A percentile compares a stretch with the other conserved stretches of the same genome.
These are phyloP conservation scores for Hysterangium stoloniferum DNA, from an alignment of 768 basidiomycete species.

Conservation along the genomic window DNA sequence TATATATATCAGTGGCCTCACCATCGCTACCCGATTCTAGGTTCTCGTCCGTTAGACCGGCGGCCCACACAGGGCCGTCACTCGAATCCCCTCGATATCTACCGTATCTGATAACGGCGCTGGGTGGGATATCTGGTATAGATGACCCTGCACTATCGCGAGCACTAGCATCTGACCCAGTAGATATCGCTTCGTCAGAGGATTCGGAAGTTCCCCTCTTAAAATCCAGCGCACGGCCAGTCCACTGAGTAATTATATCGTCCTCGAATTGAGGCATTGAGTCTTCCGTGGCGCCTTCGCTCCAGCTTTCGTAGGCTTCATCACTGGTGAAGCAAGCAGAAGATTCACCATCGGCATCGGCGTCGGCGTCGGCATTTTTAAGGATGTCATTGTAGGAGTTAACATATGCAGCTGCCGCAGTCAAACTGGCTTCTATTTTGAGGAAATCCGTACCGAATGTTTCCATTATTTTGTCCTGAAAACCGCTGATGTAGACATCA, in stretches of 20 bases:
- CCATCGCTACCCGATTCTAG: no score
- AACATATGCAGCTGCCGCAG: neutral
- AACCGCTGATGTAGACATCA: neutral
- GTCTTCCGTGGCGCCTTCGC: slow-evolving; percentile 16
- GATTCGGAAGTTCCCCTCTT: slow-evolving; percentile 4
- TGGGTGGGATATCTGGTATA: neutral
- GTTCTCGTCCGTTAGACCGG: no score
- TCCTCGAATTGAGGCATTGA: slow-evolving; percentile 7
- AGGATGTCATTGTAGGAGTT: no score
- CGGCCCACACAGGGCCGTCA: no score
- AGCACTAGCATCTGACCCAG: neutral
- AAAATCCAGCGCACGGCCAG: slow-evolving; percentile 2
- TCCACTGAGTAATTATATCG: slow-evolving; percentile 16
- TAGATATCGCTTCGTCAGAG: neutral
- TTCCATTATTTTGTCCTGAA: neutral
- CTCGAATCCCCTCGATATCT: neutral
- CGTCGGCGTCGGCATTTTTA: neutral
- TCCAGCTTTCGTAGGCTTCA: slow-evolving; percentile 18
- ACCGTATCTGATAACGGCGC: neutral
- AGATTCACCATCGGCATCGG: neutral
- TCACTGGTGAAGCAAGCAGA: neutral
- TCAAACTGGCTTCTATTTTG: neutral
- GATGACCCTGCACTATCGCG: neutral
- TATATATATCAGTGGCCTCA: no score
- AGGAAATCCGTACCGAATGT: neutral